Percentiles rank a stretch among this genome's conserved stretches.
Evolutionary conservation across 2,329 filamentous ascomycete genomes (phyloP).

Genomic region (Fusarium sp.): DNA sequence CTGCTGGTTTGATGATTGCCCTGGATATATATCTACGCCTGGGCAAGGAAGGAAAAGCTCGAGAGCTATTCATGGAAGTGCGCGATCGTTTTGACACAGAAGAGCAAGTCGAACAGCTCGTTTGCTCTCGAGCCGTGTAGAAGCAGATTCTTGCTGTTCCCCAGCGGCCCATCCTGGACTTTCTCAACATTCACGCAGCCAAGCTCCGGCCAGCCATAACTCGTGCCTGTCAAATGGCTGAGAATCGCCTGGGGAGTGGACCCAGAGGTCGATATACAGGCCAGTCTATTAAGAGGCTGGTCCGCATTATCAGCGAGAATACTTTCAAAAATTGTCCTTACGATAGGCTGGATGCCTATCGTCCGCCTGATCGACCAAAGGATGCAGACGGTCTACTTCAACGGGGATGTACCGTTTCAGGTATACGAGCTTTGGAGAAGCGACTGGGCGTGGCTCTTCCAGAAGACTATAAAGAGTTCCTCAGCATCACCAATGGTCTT

Average conservation of each 20-base stretch:
- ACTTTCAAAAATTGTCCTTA: conserved; percentile 3
- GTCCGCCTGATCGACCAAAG: background rate
- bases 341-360: background rate
- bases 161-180: background rate
- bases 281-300: background rate
- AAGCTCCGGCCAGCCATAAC: background rate
- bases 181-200: conserved; percentile 3
- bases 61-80: background rate
- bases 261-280: background rate
- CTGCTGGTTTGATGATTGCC: conserved; percentile 18
- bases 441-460: background rate
- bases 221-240: background rate
- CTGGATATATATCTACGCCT: background rate
- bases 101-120: conserved; percentile 4
- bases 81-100: background rate
- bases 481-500: background rate
- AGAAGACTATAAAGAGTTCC: background rate
- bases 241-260: background rate
- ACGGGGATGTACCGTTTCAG: background rate
- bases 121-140: background rate
- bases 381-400: background rate
- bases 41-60: background rate
- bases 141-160: background rate
- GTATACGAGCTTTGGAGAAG: background rate
- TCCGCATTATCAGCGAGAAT: background rate